A percentile compares a stretch with the other conserved stretches of the same genome.
Evolutionary conservation across 2,329 filamentous ascomycete genomes (phyloP).

Genomic region (Beauveria varroae): DNA sequence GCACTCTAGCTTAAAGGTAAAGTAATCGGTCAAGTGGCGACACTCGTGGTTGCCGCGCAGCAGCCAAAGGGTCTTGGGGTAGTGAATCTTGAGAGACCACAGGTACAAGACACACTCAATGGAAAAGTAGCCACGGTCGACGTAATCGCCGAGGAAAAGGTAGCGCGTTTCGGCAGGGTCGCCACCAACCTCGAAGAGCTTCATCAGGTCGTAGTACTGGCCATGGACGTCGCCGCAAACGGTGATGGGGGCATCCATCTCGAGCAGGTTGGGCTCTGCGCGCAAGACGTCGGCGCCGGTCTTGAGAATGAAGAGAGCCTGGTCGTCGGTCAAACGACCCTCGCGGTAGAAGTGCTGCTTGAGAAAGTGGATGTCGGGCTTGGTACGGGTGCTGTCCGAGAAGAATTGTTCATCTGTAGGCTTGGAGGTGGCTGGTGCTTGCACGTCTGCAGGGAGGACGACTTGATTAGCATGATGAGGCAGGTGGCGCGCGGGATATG

Average conservation of each 20-base stretch:
- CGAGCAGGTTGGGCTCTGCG: conserved; percentile 87
- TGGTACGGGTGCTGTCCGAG: conserved; percentile 73
- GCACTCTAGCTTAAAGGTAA: conserved; percentile 99
- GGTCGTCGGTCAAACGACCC: conserved; percentile 92
- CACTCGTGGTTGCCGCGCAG: conserved; percentile 98
- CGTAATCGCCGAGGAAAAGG: conserved; percentile 95
- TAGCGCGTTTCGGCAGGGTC: conserved; percentile 95
- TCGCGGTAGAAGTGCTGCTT: conserved; percentile 99
- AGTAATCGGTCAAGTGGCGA: conserved; percentile 97
- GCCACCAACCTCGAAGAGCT: conserved; percentile 95
- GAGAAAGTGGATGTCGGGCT: conserved; percentile 88
- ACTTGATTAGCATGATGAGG: not conserved
- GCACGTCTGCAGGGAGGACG: conserved; percentile 63
- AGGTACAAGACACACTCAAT: conserved; percentile 98
- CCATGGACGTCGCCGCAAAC: conserved; percentile 98
- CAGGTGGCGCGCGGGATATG: not conserved
- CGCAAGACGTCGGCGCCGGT: conserved; percentile 81
- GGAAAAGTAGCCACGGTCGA: conserved; percentile 96
- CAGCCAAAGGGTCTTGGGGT: conserved; percentile 94
- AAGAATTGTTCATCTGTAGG: conserved; percentile 94
- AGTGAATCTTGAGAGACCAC: conserved; percentile 98
- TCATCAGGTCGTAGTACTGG: conserved; percentile 99
- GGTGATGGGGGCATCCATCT: conserved; percentile 99
- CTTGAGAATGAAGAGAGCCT: conserved; percentile 91
- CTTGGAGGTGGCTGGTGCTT: conserved; percentile 89